Percentiles rank a stretch among this genome's conserved stretches.
phyloP scores from a whole-genome alignment of 2,329 filamentous ascomycete species.

The Ceratocystis cubensis region DNA sequence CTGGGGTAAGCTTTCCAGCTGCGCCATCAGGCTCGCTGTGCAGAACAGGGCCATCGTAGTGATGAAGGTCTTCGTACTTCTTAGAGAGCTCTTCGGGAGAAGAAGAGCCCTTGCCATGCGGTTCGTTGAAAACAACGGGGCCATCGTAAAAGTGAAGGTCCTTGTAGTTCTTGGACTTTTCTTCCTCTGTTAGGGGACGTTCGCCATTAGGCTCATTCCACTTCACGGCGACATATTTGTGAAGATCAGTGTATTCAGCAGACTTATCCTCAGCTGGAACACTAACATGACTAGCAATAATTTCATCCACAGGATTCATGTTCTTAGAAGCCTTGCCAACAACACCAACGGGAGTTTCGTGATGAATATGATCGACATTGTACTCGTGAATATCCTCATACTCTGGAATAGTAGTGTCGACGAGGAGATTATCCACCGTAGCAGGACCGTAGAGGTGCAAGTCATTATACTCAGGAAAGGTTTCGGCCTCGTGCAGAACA shows the following conservation, averaged over 20 bases:
- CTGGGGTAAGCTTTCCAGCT: conserved; percentile 21
- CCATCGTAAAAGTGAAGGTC: conserved; percentile 33
- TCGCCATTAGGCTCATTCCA: conserved; percentile 31
- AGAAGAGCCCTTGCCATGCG: conserved; percentile 20
- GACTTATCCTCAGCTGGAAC: conserved; percentile 6
- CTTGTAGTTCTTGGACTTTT: conserved; percentile 30
- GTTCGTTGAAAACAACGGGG: conserved; percentile 24
- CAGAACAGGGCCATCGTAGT: conserved; percentile 26
- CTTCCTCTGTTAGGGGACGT: conserved; percentile 26
- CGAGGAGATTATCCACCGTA: conserved; percentile 31
- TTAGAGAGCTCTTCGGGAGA: conserved; percentile 30
- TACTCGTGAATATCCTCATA: conserved; percentile 34
- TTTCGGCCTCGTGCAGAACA: conserved; percentile 27
- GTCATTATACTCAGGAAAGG: conserved; percentile 31
- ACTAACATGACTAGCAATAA: conserved; percentile 27
- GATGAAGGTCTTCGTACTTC: conserved; percentile 29
- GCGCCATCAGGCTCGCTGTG: conserved; percentile 28
- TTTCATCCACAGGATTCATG: conserved; percentile 30
- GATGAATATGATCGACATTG: conserved; percentile 26
- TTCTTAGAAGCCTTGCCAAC: conserved; percentile 20
- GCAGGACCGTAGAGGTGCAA: conserved; percentile 30
- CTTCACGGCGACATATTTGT: conserved; percentile 27
- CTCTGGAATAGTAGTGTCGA: conserved; percentile 25
- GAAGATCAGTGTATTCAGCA: conserved; percentile 18
- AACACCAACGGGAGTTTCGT: conserved; percentile 10